phyloP scores from a whole-genome alignment of 2,329 filamentous ascomycete species.

The Laburnicola sp. region DNA sequence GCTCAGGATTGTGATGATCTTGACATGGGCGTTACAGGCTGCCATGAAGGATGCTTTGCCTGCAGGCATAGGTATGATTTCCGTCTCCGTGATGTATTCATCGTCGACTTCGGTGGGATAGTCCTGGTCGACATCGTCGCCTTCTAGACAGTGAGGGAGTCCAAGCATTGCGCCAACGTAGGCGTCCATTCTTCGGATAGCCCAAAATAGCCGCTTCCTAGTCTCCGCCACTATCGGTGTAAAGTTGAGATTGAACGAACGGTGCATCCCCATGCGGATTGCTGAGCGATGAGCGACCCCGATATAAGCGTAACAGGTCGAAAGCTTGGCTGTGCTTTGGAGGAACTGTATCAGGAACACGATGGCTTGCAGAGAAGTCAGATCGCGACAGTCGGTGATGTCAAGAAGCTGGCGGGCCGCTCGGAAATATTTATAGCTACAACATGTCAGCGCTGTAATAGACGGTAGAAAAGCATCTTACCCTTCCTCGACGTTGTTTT shows the following conservation, averaged over 20 bases:
- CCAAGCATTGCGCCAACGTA: conserved; percentile 57
- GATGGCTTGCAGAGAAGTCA: conserved; percentile 55
- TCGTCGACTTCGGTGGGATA: conserved; percentile 54
- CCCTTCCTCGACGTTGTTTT: conserved; percentile 53
- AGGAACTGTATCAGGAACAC: conserved; percentile 59
- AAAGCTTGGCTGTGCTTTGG: conserved; percentile 56
- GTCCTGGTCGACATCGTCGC: conserved; percentile 55
- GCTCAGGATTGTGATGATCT: conserved; percentile 59
- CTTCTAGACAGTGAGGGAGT: conserved; percentile 52
- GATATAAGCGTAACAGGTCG: conserved; percentile 57
- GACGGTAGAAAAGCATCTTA: conserved; percentile 21
- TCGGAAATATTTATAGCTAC: conserved; percentile 54
- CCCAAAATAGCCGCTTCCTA: conserved; percentile 57
- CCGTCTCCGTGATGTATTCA: conserved; percentile 54
- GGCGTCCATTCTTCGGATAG: conserved; percentile 56
- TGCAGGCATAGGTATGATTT: conserved; percentile 58
- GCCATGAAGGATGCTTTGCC: conserved; percentile 60
- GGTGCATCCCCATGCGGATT: conserved; percentile 56
- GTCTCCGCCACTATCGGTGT: conserved; percentile 54
- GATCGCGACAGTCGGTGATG: conserved; percentile 57
- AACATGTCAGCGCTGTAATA: conserved; percentile 17
- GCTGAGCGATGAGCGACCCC: conserved; percentile 56
- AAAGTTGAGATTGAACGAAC: conserved; percentile 52
- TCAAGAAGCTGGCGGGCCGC: conserved; percentile 54
- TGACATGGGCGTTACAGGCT: conserved; percentile 63